A percentile compares a stretch with the other conserved stretches of the same genome.
Evolutionary conservation across 2,329 filamentous ascomycete species (phyloP).

Genomic region (Blastomyces percursus): DNA sequence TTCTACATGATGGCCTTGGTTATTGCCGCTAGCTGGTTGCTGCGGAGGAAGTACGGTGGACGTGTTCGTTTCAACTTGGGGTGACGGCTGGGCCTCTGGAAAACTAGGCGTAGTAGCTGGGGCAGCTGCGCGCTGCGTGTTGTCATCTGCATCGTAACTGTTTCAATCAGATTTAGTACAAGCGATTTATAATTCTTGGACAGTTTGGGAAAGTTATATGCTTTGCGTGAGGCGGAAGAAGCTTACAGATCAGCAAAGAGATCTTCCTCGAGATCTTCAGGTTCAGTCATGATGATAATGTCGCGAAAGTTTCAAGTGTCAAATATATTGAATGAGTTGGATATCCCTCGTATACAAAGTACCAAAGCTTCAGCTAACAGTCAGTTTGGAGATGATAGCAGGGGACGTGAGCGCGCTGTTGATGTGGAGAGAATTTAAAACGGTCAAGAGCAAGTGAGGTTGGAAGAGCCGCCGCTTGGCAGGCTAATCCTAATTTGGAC

Average conservation of each 20-base stretch:
- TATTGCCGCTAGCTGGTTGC: conserved; percentile 22
- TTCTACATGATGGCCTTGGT: conserved; percentile 21
- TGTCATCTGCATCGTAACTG: conserved; percentile 59
- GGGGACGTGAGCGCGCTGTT: not conserved
- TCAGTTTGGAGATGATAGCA: not conserved
- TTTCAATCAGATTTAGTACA: conserved; percentile 9
- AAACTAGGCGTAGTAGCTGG: conserved; percentile 29
- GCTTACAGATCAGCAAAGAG: conserved; percentile 91
- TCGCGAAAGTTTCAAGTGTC: not conserved
- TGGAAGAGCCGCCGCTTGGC: conserved; percentile 11
- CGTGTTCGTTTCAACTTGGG: conserved; percentile 10
- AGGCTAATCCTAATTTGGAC: conserved; percentile 11
- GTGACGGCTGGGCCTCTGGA: conserved; percentile 25
- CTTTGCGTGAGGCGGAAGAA: not conserved
- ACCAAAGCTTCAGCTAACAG: not conserved
- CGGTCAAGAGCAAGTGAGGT: conserved; percentile 4
- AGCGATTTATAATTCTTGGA: not conserved
- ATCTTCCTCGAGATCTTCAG: conserved; percentile 79
- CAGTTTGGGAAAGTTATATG: not conserved
- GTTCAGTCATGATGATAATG: conserved; percentile 57
- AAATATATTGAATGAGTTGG: not conserved
- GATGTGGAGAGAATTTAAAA: not conserved
- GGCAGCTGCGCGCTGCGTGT: conserved; percentile 23
- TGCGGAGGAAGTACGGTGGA: conserved; percentile 19
- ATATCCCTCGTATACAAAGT: not conserved